Evolutionary conservation across 2,329 filamentous ascomycete genomes (phyloP), one percentile per base, ranked within the genome.

Genomic region (Diaporthe australafricana): DNA sequence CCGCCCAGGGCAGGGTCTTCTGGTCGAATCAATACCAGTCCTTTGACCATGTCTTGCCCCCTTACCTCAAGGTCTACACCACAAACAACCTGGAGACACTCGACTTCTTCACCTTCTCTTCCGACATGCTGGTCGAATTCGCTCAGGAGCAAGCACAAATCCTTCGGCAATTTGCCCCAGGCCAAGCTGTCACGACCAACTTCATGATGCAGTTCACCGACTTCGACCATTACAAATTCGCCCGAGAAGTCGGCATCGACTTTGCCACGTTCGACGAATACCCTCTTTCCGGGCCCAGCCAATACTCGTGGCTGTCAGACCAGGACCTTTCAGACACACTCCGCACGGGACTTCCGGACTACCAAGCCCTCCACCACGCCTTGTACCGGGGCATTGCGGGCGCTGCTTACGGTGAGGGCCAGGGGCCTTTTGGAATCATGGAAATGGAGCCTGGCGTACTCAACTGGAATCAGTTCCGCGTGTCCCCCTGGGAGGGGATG

Each of bases 361-460:
- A 68, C 47, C 75, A 77, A 42, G 74, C 75, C 2, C 38, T 77
- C 38, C 66, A 76, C 22, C 75, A 77, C 27, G 75, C 70, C 4
- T 27, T 75, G n/a, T 77, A 77, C 68, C 67, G 74, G 32, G 72
- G 75, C 42, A 55, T 77, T 17, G 70, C 75, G 12, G 75, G 75
- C 7, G 74, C 74, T 5, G 75, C 75, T 6, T 75, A 77, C 32
- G 72, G 71, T 22, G 38, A 70, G 30, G 70, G 56, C 3, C 48
- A 72, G 3, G 75, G 75, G 0, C 74, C 75, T 11, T 75, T 73
- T 7, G 75, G 75, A 0, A 70, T 77, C n/a, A 76, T 77, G 75
- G 75, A 77, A 48, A 75, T 77, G 75, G 68, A 77, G 53, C 75
- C 75, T 4, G 75, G 75, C n/a, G 70, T 77, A 32, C 75, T 77